A percentile compares a stretch with the other conserved stretches of the same genome.
These are phyloP conservation scores for Phytophthora boehmeriae DNA, from an alignment of 352 stramenopile species.

Conservation along the genomic window DNA sequence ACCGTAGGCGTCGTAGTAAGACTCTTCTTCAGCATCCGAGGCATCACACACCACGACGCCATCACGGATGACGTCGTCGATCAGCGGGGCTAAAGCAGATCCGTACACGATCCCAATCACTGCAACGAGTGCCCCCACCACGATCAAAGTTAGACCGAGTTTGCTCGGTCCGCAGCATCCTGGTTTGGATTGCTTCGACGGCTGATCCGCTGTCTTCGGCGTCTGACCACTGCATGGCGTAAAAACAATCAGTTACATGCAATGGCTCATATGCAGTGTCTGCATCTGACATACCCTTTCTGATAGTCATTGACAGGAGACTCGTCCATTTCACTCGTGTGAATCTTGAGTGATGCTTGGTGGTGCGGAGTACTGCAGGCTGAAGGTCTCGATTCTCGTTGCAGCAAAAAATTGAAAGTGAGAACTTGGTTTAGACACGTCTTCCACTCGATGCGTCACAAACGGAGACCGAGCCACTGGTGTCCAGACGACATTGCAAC, in stretches of 20 bases:
- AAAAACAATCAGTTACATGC: background rate
- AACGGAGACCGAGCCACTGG: too few species aligned
- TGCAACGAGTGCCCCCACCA: slow-evolving; percentile 34
- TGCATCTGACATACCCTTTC: slow-evolving; percentile 3
- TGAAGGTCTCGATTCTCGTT: background rate
- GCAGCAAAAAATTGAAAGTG: slow-evolving; percentile 19
- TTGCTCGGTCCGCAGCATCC: slow-evolving; percentile 30
- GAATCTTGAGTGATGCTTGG: too few species aligned
- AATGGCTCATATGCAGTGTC: background rate
- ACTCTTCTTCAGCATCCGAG: slow-evolving; percentile 36
- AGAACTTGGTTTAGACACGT: background rate
- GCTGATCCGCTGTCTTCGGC: slow-evolving; percentile 5
- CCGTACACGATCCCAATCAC: slow-evolving; percentile 51
- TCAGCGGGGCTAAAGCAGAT: slow-evolving; percentile 35
- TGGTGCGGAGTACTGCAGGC: background rate
- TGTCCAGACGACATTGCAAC: too few species aligned
- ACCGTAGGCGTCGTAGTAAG: slow-evolving; percentile 52
- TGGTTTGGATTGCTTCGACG: background rate
- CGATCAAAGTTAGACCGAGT: slow-evolving; percentile 41
- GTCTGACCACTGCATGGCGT: slow-evolving; percentile 13
- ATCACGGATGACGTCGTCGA: slow-evolving; percentile 45
- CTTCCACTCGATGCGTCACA: background rate
- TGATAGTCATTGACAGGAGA: slow-evolving; percentile 17
- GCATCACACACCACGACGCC: slow-evolving; percentile 51
- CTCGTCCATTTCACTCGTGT: slow-evolving; percentile 6